Conservation (phyloP, 768 basidiomycete species). For the Phylloporus rhodoxanthus region DNA sequence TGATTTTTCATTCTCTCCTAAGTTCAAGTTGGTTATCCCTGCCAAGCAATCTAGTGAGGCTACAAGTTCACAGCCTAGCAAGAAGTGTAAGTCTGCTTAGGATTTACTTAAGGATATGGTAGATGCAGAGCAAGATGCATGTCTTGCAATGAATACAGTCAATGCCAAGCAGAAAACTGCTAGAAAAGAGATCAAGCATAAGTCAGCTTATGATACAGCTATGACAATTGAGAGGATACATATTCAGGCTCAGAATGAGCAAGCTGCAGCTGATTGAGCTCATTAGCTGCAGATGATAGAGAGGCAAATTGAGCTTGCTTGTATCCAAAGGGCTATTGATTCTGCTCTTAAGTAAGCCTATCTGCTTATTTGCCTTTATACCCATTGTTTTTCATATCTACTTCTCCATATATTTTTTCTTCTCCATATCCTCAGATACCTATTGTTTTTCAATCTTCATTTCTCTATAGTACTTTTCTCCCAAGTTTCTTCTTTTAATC, state of each 20-base stretch:
- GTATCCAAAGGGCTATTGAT: background rate
- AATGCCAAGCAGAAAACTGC: background rate
- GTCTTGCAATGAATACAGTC: background rate
- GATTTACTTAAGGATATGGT: background rate
- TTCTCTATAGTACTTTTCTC: background rate
- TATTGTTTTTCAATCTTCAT: too few species aligned
- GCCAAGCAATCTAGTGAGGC: background rate
- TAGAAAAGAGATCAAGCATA: background rate
- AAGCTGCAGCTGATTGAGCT: background rate
- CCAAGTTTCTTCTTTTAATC: background rate
- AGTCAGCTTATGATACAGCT: background rate
- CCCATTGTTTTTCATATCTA: background rate
- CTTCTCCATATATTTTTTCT: too few species aligned
- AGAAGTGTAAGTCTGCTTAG: background rate
- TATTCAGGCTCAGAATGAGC: conserved; percentile 2
- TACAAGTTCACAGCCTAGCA: background rate
- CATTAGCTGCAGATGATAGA: conserved; percentile 2
- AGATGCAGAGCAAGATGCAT: background rate
- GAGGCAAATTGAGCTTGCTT: conserved; percentile 2
- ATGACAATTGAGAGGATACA: background rate
- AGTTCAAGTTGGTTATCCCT: background rate
- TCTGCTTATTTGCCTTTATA: background rate
- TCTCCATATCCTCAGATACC: too few species aligned
- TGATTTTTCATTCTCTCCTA: background rate
- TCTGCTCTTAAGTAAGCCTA: background rate